phyloP scores from a whole-genome alignment of 2,329 filamentous ascomycete species.

The Penicillium sp. region DNA sequence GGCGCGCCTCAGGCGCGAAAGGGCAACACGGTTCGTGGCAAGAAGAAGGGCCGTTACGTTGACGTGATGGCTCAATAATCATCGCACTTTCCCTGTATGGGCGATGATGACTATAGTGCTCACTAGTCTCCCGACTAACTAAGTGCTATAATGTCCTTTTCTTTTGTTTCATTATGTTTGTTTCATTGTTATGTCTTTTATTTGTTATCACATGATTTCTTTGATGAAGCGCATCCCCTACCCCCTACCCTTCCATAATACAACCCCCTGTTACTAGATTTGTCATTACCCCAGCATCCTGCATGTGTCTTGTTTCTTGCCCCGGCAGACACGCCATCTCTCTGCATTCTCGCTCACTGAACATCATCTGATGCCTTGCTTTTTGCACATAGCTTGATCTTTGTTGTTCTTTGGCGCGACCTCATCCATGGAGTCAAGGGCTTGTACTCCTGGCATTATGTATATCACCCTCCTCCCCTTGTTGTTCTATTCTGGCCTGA shows the following conservation, averaged over 20 bases:
- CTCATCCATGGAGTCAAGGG: conserved; percentile 19
- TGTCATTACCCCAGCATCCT: conserved; percentile 21
- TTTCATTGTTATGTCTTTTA: conserved; percentile 11
- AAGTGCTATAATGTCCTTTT: conserved; percentile 24
- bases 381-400: conserved; percentile 26
- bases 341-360: conserved; percentile 22
- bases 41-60: conserved; percentile 85
- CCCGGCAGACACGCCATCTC: conserved; percentile 11
- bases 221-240: conserved; percentile 7
- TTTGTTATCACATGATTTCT: conserved; percentile 9
- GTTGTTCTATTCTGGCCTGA: neutral
- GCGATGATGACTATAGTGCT: neutral
- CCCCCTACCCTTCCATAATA: conserved; percentile 7
- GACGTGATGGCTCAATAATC: conserved; percentile 82
- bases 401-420: conserved; percentile 21
- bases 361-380: conserved; percentile 14
- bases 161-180: conserved; percentile 26
- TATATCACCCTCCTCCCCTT: conserved; percentile 19
- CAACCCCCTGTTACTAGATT: conserved; percentile 19
- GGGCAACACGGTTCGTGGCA: conserved; percentile 62
- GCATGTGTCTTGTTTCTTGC: conserved; percentile 20
- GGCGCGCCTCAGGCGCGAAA: conserved; percentile 72
- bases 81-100: neutral
- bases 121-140: neutral
- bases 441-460: conserved; percentile 24